Evolutionary conservation across 768 basidiomycete genomes (phyloP), one percentile per base, ranked within the genome.

Genomic region (Phaeotremella fagi): DNA sequence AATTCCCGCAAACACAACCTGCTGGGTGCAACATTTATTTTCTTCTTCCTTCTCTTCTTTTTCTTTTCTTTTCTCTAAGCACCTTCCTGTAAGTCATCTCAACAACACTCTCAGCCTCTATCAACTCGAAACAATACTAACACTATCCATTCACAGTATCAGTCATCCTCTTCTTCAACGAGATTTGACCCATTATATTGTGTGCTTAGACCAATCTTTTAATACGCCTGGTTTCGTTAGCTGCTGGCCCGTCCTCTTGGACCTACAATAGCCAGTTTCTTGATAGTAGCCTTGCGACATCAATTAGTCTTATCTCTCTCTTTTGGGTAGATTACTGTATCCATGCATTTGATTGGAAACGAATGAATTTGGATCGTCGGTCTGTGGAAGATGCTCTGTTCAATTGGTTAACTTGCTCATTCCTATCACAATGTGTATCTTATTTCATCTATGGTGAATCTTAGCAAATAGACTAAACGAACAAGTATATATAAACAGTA

Each of bases 251-350:
- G n/a, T 36, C 16, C 46, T 43, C 38, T 14, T 26, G 47, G 55
- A 36, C 31, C 26, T 20, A n/a, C 16, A 61, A 64, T 69, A 69
- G 64, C 64, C 68, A 65, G 60, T 60, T 58, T 66, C 68, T 69
- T 69, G 68, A 69, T 69, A 69, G 68, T 69, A 69, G 64, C 68
- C 68, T 66, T 64, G 60, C 68, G 57, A 69, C 68, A 69, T 61
- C 20, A 15, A 31, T 48, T 28, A 12, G 14, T 22, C 20, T 5
- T 11, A 11, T 24, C 18, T 22, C 27, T 12, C 46, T 48, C 46
- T 9, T 9, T 35, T n/a, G n/a, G n/a, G n/a, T n/a, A n/a, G n/a
- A n/a, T n/a, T n/a, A n/a, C n/a, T n/a, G n/a, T n/a, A n/a, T n/a
- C n/a, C n/a, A n/a, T n/a, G n/a, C n/a, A n/a, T n/a, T n/a, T n/a